A percentile compares a stretch with the other conserved stretches of the same genome.
These are phyloP conservation scores for Pichia nanzhaoensis DNA, from an alignment of 805 yeast species.

Conservation along the genomic window DNA sequence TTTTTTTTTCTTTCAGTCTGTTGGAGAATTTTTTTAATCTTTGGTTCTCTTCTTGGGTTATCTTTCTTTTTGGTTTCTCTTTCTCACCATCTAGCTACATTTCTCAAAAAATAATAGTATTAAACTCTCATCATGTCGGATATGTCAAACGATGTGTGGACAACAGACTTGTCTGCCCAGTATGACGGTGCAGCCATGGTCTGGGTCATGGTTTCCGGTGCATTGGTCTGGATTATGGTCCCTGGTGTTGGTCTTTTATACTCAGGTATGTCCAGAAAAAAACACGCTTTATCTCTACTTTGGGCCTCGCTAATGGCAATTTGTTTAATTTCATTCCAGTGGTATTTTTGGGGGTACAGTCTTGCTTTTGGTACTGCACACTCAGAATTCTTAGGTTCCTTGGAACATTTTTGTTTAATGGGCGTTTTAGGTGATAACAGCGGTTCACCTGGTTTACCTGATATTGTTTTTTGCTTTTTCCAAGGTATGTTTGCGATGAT, in stretches of 20 bases:
- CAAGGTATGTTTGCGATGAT: constrained; percentile 97
- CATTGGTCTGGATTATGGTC: constrained; percentile 89
- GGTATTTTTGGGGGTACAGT: constrained; percentile 99
- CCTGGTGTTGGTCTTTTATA: constrained; percentile 94
- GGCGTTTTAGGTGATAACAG: constrained; percentile 78
- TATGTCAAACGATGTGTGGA: constrained; percentile 20
- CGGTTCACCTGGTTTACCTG: constrained; percentile 69
- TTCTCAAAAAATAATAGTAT: too few species aligned
- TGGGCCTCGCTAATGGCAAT: constrained; percentile 94
- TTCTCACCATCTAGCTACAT: too few species aligned
- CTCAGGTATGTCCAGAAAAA: constrained; percentile 90
- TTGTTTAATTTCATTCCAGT: constrained; percentile 79
- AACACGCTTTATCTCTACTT: constrained; percentile 87
- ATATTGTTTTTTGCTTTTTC: constrained; percentile 80
- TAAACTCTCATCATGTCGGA: background rate
- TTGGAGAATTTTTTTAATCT: too few species aligned
- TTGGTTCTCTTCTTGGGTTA: too few species aligned
- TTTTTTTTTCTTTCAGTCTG: too few species aligned
- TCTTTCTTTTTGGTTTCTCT: too few species aligned
- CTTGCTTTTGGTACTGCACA: constrained; percentile 55
- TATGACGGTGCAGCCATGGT: constrained; percentile 75
- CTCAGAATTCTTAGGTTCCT: constrained; percentile 70
- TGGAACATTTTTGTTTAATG: constrained; percentile 74
- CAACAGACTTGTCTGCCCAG: constrained; percentile 61
- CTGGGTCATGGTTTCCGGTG: constrained; percentile 74